Conservation (phyloP, 2,329 filamentous ascomycete species). For the Lachnellula cervina region DNA sequence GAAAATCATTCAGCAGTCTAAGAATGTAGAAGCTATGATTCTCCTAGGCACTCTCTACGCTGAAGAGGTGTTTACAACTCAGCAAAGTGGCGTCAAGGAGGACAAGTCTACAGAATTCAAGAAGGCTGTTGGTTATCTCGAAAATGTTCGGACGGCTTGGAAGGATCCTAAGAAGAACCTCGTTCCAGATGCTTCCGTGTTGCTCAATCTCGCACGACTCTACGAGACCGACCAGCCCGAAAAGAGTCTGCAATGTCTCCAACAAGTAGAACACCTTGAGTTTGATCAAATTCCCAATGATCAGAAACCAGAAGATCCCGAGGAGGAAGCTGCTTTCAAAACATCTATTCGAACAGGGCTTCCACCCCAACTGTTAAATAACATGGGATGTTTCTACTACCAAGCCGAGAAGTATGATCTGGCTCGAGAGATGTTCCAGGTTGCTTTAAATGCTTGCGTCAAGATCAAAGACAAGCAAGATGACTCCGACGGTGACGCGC, state of each 20-base stretch:
- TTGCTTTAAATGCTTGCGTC: constrained; percentile 83
- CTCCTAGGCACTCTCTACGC: constrained; percentile 88
- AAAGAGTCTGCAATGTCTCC: constrained; percentile 84
- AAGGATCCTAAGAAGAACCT: constrained; percentile 87
- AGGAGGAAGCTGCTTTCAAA: constrained; percentile 57
- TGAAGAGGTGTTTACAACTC: constrained; percentile 83
- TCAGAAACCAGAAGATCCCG: constrained; percentile 55
- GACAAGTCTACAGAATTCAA: constrained; percentile 81
- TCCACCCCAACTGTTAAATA: constrained; percentile 89
- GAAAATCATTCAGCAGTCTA: constrained; percentile 85
- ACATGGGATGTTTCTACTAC: constrained; percentile 94
- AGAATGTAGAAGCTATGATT: constrained; percentile 83
- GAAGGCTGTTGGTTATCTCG: constrained; percentile 80
- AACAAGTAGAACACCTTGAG: constrained; percentile 88
- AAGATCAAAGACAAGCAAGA: constrained; percentile 72
- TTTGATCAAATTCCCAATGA: constrained; percentile 70
- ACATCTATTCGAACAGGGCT: constrained; percentile 68
- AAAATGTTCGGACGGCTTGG: constrained; percentile 81
- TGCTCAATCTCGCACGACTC: constrained; percentile 85
- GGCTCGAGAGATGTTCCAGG: constrained; percentile 84
- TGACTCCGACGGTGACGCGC: constrained; percentile 76
- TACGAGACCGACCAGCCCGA: constrained; percentile 85
- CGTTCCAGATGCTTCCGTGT: constrained; percentile 74
- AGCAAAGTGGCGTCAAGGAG: constrained; percentile 68
- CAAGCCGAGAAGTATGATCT: constrained; percentile 76